Conservation (phyloP, 1,284 basidiomycete species). For the Chiua sp. region DNA sequence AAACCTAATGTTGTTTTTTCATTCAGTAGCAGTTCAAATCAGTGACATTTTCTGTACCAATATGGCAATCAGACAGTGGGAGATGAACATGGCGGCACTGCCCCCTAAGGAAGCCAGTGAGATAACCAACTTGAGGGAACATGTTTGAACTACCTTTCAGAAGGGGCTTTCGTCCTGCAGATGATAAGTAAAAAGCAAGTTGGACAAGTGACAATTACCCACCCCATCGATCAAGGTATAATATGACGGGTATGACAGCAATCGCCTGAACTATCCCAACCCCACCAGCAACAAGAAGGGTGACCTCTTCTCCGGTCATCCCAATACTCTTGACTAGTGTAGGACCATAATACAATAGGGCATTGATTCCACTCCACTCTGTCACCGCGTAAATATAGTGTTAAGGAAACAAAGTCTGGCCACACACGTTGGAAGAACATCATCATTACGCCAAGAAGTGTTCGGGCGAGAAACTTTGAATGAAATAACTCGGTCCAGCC, state of each 20-base stretch:
- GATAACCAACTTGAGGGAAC: background rate
- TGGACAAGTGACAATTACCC: conserved; percentile 19
- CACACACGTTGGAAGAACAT: conserved; percentile 82
- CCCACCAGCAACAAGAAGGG: conserved; percentile 74
- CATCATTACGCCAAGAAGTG: conserved; percentile 69
- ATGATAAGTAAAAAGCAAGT: background rate
- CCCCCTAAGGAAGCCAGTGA: conserved; percentile 50
- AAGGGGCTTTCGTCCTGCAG: conserved; percentile 64
- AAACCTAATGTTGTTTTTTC: conserved; percentile 44
- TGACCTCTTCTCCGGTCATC: conserved; percentile 53
- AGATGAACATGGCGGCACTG: conserved; percentile 70
- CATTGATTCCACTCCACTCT: conserved; percentile 89
- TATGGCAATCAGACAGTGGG: conserved; percentile 75
- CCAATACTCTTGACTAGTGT: conserved; percentile 71
- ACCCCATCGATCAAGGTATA: conserved; percentile 78
- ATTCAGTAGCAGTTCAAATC: conserved; percentile 2
- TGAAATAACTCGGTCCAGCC: conserved; percentile 63
- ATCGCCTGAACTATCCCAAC: conserved; percentile 82
- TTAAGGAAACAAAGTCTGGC: background rate
- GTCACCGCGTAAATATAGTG: conserved; percentile 4
- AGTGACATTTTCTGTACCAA: conserved; percentile 47
- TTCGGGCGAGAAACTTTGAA: conserved; percentile 58
- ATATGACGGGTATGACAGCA: conserved; percentile 75
- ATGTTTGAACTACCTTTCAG: conserved; percentile 49
- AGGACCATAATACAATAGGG: conserved; percentile 82